Conservation (phyloP, 345 rosid genomes). For the Corchorus olitorius region DNA sequence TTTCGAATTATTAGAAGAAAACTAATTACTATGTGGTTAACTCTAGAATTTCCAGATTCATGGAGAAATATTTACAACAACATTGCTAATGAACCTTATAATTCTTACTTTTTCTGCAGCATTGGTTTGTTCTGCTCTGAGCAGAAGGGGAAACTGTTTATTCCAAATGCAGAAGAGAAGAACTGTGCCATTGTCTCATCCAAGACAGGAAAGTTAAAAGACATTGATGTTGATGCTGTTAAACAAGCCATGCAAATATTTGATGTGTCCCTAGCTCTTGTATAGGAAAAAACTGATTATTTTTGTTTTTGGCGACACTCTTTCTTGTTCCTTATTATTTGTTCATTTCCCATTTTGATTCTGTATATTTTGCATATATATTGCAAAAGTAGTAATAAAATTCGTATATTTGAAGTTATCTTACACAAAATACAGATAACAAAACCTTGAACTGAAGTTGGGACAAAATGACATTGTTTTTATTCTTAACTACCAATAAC, state of each 20-base stretch:
- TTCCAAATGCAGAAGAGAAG: conserved; percentile 71
- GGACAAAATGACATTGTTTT: background rate
- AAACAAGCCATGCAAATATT: conserved; percentile 65
- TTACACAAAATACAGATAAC: background rate
- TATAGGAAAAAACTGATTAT: conserved; percentile 18
- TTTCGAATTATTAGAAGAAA: background rate
- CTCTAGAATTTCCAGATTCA: background rate
- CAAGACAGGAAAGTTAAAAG: conserved; percentile 64
- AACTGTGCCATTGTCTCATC: conserved; percentile 63
- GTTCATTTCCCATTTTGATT: background rate
- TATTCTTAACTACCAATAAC: background rate
- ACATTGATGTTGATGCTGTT: conserved; percentile 60
- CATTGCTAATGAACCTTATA: conserved; percentile 4
- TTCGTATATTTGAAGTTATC: background rate
- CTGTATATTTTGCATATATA: background rate
- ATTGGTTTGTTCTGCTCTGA: conserved; percentile 78
- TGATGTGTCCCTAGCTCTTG: conserved; percentile 71
- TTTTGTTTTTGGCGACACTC: background rate
- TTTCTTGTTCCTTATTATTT: background rate
- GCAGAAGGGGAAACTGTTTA: conserved; percentile 67
- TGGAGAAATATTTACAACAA: background rate
- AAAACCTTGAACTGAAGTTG: background rate
- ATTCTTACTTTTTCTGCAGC: conserved; percentile 40
- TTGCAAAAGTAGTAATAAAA: background rate
- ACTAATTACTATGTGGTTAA: background rate